These are phyloP conservation scores for Aureobasidium namibiae DNA, from an alignment of 2,329 filamentous ascomycete genomes.

Conservation along the genomic window DNA sequence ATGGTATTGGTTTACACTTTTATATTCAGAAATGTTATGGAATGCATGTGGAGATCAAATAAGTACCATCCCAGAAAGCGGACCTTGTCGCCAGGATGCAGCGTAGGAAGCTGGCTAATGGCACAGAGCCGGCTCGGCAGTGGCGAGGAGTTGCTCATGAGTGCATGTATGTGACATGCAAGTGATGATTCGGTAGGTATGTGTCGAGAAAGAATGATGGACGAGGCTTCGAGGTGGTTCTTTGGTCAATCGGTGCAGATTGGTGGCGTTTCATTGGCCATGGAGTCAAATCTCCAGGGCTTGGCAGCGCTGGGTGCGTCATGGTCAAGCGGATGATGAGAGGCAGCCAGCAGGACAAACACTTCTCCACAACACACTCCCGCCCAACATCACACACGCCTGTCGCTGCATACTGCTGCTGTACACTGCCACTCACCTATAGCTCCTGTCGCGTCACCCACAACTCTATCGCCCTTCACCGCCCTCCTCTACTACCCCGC, in stretches of 20 bases:
- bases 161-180: too few relatives aligned
- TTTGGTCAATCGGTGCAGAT: not conserved
- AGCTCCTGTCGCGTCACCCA: not conserved
- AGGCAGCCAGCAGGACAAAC: slow-evolving; percentile 9
- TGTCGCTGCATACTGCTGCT: not conserved
- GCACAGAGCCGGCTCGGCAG: slow-evolving; percentile 47
- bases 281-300: not conserved
- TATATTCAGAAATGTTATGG: slow-evolving; percentile 2
- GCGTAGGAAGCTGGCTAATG: slow-evolving; percentile 37
- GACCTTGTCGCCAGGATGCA: slow-evolving; percentile 62
- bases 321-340: not conserved
- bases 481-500: not conserved
- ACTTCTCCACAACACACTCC: slow-evolving; percentile 6
- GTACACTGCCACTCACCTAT: not conserved
- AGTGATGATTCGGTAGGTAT: too few relatives aligned
- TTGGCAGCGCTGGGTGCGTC: slow-evolving; percentile 10
- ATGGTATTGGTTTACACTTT: slow-evolving; percentile 53
- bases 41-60: slow-evolving; percentile 3
- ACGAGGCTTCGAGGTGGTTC: not conserved
- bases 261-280: slow-evolving; percentile 1
- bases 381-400: not conserved
- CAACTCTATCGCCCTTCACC: not conserved
- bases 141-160: slow-evolving; percentile 31
- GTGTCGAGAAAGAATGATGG: not conserved
- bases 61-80: slow-evolving; percentile 86